Percentiles rank a stretch among this genome's conserved stretches.
These are phyloP conservation scores for Malania oleifera DNA, from an alignment of 164 flowering plant genomes.

Conservation along the genomic window DNA sequence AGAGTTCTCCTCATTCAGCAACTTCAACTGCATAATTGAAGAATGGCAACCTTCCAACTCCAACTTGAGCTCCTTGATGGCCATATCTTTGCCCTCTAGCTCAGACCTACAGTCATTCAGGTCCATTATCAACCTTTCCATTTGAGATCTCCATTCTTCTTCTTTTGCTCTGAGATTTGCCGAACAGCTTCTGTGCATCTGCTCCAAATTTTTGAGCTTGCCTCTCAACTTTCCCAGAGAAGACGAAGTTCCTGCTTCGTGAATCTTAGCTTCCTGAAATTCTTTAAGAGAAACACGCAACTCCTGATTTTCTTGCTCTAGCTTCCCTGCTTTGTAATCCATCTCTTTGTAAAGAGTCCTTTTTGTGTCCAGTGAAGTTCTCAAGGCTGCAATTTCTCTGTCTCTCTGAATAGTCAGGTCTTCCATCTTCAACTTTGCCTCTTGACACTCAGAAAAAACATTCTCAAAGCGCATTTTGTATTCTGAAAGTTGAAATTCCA, in stretches of 20 bases:
- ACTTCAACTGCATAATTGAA: constrained; percentile 28
- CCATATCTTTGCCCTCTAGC: constrained; percentile 16
- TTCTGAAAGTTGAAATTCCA: constrained; percentile 30
- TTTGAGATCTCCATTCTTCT: constrained; percentile 29
- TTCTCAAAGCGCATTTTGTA: constrained; percentile 19
- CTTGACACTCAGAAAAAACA: constrained; percentile 22
- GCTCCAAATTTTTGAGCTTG: constrained; percentile 34
- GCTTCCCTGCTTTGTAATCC: constrained; percentile 18
- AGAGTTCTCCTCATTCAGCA: constrained; percentile 46
- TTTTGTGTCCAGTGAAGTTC: not conserved
- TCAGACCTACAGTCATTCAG: constrained; percentile 17
- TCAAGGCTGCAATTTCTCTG: not conserved
- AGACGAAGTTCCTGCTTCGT: constrained; percentile 22
- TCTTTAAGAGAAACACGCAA: constrained; percentile 27
- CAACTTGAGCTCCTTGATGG: constrained; percentile 16
- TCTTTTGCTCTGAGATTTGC: constrained; percentile 27
- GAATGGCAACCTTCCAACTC: constrained; percentile 36
- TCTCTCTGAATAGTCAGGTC: not conserved
- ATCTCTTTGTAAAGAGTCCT: constrained; percentile 16
- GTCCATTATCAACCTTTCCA: constrained; percentile 20
- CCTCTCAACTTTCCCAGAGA: constrained; percentile 28
- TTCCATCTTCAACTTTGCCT: constrained; percentile 16
- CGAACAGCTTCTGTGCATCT: constrained; percentile 23
- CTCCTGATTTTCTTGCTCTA: constrained; percentile 37
- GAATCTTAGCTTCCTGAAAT: constrained; percentile 35